Conservation (phyloP, 768 basidiomycete genomes). For the Trametes maxima region DNA sequence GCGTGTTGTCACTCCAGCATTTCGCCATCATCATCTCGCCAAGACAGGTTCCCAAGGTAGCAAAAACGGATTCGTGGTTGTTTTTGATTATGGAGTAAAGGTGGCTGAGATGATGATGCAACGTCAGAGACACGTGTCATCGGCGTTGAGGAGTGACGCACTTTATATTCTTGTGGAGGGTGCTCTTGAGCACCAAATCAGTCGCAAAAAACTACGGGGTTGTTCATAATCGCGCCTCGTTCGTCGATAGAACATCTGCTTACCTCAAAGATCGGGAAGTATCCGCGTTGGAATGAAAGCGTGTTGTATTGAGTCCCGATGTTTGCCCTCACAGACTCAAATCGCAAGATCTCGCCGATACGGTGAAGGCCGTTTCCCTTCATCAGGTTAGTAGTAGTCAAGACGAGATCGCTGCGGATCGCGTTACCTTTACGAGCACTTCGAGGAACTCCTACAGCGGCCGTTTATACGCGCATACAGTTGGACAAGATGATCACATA, state of each 20-base stretch:
- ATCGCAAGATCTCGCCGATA: constrained; percentile 51
- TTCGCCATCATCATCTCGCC: constrained; percentile 25
- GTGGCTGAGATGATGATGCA: constrained; percentile 5
- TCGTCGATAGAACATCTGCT: constrained; percentile 25
- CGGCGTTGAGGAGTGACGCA: constrained; percentile 29
- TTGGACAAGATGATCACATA: constrained; percentile 28
- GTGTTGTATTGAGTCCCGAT: constrained; percentile 33
- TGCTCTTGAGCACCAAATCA: constrained; percentile 60
- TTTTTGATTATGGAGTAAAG: constrained; percentile 21
- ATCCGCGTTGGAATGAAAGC: constrained; percentile 63
- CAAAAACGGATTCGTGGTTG: constrained; percentile 42
- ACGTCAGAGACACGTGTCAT: background rate
- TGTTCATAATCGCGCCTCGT: background rate
- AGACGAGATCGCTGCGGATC: background rate
- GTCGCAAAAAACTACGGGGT: constrained; percentile 52
- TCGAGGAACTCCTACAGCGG: constrained; percentile 40
- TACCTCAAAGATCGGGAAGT: constrained; percentile 54
- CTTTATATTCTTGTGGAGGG: constrained; percentile 53
- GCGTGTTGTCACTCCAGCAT: constrained; percentile 33
- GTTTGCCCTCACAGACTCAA: constrained; percentile 42
- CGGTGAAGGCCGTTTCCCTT: constrained; percentile 55
- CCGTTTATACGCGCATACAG: background rate
- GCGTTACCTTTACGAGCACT: constrained; percentile 38
- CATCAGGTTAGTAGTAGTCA: background rate
- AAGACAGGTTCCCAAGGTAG: constrained; percentile 46